These are phyloP conservation scores for Macrolepiota dolichaula DNA, from an alignment of 768 basidiomycete species.

Conservation along the genomic window DNA sequence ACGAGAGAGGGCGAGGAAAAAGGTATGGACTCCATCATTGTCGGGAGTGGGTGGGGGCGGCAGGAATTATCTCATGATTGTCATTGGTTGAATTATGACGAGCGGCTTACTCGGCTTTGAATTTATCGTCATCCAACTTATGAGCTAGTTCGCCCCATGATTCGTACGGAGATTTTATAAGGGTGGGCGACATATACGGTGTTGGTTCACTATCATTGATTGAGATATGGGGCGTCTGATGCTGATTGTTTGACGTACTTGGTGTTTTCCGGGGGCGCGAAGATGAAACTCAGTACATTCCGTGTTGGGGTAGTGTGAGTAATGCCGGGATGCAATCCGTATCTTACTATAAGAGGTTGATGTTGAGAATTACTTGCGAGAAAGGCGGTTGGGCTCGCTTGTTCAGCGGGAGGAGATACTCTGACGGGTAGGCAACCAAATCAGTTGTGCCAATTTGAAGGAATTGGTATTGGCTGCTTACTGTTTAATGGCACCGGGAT, in stretches of 20 bases:
- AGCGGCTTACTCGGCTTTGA: slow-evolving; percentile 78
- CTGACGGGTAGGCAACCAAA: slow-evolving; percentile 11
- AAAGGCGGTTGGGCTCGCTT: slow-evolving; percentile 16
- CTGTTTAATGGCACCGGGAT: slow-evolving; percentile 36
- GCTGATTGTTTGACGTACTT: slow-evolving; percentile 32
- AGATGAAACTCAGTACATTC: slow-evolving; percentile 68
- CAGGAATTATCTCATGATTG: slow-evolving; percentile 19
- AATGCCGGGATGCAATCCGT: slow-evolving; percentile 49
- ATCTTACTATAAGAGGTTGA: slow-evolving; percentile 41
- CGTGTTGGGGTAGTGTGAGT: slow-evolving; percentile 59
- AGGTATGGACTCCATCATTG: slow-evolving; percentile 7
- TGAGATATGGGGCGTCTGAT: slow-evolving; percentile 11
- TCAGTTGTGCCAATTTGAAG: not conserved
- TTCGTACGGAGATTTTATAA: slow-evolving; percentile 49
- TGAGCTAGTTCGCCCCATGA: slow-evolving; percentile 75
- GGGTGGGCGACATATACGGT: slow-evolving; percentile 28
- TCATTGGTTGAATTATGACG: slow-evolving; percentile 22
- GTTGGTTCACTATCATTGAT: slow-evolving; percentile 34
- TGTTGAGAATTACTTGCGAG: slow-evolving; percentile 21
- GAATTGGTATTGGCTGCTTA: slow-evolving; percentile 21
- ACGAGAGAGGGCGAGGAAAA: slow-evolving; percentile 13
- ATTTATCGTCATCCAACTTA: slow-evolving; percentile 68
- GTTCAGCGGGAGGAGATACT: slow-evolving; percentile 23
- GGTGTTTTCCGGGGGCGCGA: slow-evolving; percentile 66
- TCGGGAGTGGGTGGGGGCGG: not conserved